These are phyloP conservation scores for Sporothrix phasma DNA, from an alignment of 2,329 filamentous ascomycete species.

Conservation along the genomic window DNA sequence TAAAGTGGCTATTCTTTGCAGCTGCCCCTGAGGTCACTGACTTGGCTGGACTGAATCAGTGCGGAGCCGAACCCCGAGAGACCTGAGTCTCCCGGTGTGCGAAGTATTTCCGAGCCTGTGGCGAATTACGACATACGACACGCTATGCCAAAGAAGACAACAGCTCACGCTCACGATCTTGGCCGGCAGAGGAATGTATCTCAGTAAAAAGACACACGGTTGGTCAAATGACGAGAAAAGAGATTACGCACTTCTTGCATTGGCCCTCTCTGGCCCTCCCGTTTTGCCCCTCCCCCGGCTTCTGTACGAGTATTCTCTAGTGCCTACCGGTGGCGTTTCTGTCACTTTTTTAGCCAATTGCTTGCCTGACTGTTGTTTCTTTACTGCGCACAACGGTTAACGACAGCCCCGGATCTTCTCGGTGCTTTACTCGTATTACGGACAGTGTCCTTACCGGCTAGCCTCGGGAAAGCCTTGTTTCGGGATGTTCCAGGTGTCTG, in stretches of 20 bases:
- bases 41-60: neutral
- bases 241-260: constrained; percentile 1
- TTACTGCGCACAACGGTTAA: neutral
- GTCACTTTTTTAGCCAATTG: neutral
- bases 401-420: neutral
- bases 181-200: neutral
- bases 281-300: neutral
- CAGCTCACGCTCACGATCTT: neutral
- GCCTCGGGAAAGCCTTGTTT: constrained; percentile 5
- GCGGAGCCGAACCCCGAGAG: neutral
- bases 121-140: neutral
- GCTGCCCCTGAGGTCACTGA: no score
- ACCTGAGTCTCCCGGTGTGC: neutral
- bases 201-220: neutral
- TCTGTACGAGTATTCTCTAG: neutral
- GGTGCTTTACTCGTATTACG: neutral
- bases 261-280: neutral
- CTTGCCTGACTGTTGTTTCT: neutral
- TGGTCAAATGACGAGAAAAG: constrained; percentile 3
- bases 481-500: neutral
- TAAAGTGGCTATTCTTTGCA: neutral
- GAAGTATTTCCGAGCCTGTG: neutral
- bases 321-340: neutral
- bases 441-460: constrained; percentile 4
- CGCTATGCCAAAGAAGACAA: neutral